phyloP scores from a whole-genome alignment of 139 green algal genomes.

The Nannochloris sp. region DNA sequence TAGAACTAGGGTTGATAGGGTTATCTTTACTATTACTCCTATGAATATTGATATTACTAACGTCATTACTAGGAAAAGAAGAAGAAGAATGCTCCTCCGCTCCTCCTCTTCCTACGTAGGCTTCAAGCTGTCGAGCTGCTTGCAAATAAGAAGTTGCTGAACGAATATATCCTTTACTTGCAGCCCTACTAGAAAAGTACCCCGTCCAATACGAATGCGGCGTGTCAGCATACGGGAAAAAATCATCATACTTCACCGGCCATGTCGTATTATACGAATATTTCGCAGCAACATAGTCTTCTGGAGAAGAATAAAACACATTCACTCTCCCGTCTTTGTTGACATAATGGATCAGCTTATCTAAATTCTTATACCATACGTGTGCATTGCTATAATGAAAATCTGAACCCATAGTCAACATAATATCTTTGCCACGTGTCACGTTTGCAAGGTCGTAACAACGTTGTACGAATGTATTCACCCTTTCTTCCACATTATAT shows the following conservation, averaged over 20 bases:
- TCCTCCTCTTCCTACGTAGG: background rate
- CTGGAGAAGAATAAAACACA: constrained; percentile 81
- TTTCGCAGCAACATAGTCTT: constrained; percentile 64
- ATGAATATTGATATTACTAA: constrained; percentile 1
- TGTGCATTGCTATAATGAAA: constrained; percentile 70
- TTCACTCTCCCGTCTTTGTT: constrained; percentile 67
- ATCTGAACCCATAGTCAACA: constrained; percentile 81
- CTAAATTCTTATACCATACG: constrained; percentile 63
- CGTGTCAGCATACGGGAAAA: constrained; percentile 86
- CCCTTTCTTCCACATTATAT: constrained; percentile 66
- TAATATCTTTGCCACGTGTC: constrained; percentile 56
- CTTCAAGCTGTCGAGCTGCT: constrained; percentile 67
- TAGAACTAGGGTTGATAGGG: too few relatives aligned
- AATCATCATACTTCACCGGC: constrained; percentile 74
- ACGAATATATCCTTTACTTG: constrained; percentile 64
- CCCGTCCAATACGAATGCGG: constrained; percentile 78
- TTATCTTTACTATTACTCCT: too few relatives aligned
- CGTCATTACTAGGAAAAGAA: too few relatives aligned
- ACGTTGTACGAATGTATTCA: constrained; percentile 63
- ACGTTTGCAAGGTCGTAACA: constrained; percentile 14
- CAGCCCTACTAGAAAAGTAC: constrained; percentile 56
- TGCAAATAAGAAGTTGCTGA: constrained; percentile 51
- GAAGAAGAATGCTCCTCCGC: background rate
- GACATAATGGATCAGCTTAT: constrained; percentile 64
- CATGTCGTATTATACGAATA: constrained; percentile 40